A percentile compares a stretch with the other conserved stretches of the same genome.
phyloP scores from a whole-genome alignment of 768 basidiomycete genomes.

The Termitomyces sp. region DNA sequence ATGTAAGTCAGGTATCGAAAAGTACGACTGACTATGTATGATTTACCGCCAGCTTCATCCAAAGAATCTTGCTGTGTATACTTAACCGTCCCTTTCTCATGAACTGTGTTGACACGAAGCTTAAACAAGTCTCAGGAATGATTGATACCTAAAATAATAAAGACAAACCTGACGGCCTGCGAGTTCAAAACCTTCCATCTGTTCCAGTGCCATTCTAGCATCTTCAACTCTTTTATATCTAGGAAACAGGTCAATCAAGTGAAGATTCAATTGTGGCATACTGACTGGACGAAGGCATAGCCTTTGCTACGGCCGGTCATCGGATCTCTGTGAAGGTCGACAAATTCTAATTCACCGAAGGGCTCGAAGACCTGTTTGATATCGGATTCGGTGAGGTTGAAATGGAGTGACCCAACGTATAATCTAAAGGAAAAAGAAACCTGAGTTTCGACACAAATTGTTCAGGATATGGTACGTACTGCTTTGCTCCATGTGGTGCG shows the following conservation, averaged over 20 bases:
- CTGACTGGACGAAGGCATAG: constrained; percentile 95
- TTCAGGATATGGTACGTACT: constrained; percentile 40
- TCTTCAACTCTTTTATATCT: constrained; percentile 91
- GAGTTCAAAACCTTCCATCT: constrained; percentile 98
- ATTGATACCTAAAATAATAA: background rate
- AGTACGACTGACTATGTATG: constrained; percentile 3
- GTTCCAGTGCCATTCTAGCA: constrained; percentile 93
- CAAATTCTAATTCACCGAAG: constrained; percentile 96
- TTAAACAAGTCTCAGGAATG: constrained; percentile 20
- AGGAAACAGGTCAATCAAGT: background rate
- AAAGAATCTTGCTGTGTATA: constrained; percentile 76
- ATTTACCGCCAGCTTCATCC: constrained; percentile 93
- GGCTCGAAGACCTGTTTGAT: constrained; percentile 99
- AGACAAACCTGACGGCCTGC: constrained; percentile 83
- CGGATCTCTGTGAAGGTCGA: constrained; percentile 94
- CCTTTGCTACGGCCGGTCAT: constrained; percentile 96
- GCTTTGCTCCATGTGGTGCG: constrained; percentile 78
- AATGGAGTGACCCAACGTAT: constrained; percentile 95
- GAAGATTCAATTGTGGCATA: constrained; percentile 4
- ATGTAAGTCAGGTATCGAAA: constrained; percentile 6
- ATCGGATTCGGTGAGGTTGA: constrained; percentile 95
- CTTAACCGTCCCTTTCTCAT: constrained; percentile 78
- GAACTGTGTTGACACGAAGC: constrained; percentile 89
- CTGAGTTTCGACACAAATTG: background rate
- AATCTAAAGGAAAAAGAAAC: constrained; percentile 47